Evolutionary conservation across 805 yeast species (phyloP), one percentile per base, ranked within the genome.

Genomic region (Maudiozyma turicensis): DNA sequence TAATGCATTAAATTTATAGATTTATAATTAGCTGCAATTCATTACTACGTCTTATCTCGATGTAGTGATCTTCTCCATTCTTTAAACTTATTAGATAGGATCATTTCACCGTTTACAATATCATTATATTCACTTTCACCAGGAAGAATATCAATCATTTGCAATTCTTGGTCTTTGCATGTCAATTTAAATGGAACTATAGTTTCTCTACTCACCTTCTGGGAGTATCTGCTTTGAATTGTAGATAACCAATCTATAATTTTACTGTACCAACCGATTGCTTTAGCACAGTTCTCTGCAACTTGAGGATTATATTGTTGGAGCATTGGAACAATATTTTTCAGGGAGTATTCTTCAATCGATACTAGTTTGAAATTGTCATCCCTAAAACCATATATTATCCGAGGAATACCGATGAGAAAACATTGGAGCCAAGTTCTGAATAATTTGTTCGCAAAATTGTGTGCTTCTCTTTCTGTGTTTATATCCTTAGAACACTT

Each of bases 401-500:
- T 75, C 50, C 76, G 77, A 8, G 84, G 81, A 26, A 93, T 76
- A 3, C 99, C 99, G 44, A 88, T 72, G 14, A 93, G 70, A 64
- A 89, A 93, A 53, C 95, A 85, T 69, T 93, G 99, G 2, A 95
- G 86, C 99, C 99, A 93, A 0, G 95, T 77, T 54, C 72, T 77
- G 63, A 84, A 78, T 45, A 93, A 68, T 67, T 91, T 93, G 48
- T 73, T 75, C 58, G 90, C 96, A 61, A 91, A 88, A 11, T 63
- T 72, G 32, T 71, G 70, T 13, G 83, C 79, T 39, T 82, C 82
- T 10, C 74, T 72, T 6, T 80, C 78, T 15, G 75, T 71, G 26
- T 69, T 71, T 0, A 91, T 72, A 5, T 73, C 70, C 40, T 74
- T 71, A 1, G 84, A 69, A 2, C 96, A 87, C 61, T 93, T 93